Base-by-base conservation (phyloP, 2,329 filamentous ascomycete species). In the Botrytis fragariae region DNA sequence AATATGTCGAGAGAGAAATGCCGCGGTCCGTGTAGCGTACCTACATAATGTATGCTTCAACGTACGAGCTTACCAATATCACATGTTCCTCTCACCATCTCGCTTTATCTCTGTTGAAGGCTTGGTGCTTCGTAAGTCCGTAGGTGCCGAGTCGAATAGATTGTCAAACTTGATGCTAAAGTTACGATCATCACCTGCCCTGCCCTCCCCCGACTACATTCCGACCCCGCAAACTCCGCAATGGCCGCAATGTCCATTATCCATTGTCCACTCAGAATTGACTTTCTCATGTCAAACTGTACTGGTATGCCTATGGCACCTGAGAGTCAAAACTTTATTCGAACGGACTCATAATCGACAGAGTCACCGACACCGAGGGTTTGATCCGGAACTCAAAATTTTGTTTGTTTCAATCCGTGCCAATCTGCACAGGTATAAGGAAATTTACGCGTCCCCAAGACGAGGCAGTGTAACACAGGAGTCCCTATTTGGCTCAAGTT, bases 201-300 rank as follows among this genome's bases (percentile, higher is more conserved):
- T n/a, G 12, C 25, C 22, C 25, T 42, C 25, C 16, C 10, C 18
- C 14, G 20, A 42, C 1, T 54, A 16, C 14, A 7, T 22, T 68
- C 39, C 65, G 35, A 51, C 51, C 65, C 65, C 65, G 37, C 48
- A n/a, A 7, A 57, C 35, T 51, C 48, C 65, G 48, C 65, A 32
- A 57, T 69, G 35, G 6, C 48, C 48, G 48, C 65, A 69, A 25
- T 29, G 54, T 57, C 35, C 48, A 42, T n/a, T 51, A 25, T n/a
- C 48, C 25, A 54, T 54, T 57, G 51, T 57, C 51, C 51, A 57
- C n/a, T 57, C 7, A 57, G 35, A n/a, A 29, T 42, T 68, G n/a
- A 25, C n/a, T 8, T 42, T 32, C 25, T 32, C 48, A 32, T 29
- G 35, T 48, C 63, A 51, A 37, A 44, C 60, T 29, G 16, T 35